Percentiles rank a stretch among this genome's conserved stretches.
Evolutionary conservation across 1,284 basidiomycete genomes (phyloP).

Genomic region (Microstroma glucosiphilum): DNA sequence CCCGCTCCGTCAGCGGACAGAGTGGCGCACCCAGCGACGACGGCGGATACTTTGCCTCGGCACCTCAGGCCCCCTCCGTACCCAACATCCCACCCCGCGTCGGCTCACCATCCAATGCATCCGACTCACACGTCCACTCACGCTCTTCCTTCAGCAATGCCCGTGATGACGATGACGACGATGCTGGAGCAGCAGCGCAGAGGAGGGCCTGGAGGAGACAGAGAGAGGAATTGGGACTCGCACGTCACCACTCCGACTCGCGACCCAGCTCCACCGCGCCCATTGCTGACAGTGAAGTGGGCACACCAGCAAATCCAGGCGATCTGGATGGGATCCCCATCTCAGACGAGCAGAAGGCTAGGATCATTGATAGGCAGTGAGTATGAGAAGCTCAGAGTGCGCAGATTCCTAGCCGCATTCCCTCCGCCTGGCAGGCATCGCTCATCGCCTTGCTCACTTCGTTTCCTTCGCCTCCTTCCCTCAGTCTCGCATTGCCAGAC

Average conservation of each 20-base stretch:
- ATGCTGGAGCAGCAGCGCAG: slow-evolving; percentile 10
- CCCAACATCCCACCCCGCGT: slow-evolving; percentile 36
- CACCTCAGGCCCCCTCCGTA: slow-evolving; percentile 20
- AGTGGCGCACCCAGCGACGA: no score
- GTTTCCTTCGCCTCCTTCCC: not conserved
- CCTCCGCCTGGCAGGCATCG: not conserved
- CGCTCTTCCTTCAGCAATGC: slow-evolving; percentile 9
- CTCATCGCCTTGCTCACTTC: not conserved
- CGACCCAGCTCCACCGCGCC: slow-evolving; percentile 19
- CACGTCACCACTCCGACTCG: slow-evolving; percentile 10
- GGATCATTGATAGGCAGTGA: slow-evolving; percentile 35
- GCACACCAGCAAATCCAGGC: slow-evolving; percentile 29
- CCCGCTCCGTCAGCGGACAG: no score
- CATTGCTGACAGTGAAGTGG: slow-evolving; percentile 21
- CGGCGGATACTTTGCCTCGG: not conserved
- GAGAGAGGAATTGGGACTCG: not conserved
- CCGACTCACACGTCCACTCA: slow-evolving; percentile 21
- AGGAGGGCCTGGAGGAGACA: not conserved
- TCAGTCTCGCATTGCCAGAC: slow-evolving; percentile 8
- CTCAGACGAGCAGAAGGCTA: slow-evolving; percentile 39
- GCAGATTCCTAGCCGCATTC: not conserved
- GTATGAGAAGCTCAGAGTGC: slow-evolving; percentile 5
- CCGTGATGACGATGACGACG: slow-evolving; percentile 1
- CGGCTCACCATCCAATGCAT: slow-evolving; percentile 27
- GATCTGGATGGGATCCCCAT: slow-evolving; percentile 39